These are phyloP conservation scores for Coemansia sp. DNA, from an alignment of 192 early-diverging fungal species.

Conservation along the genomic window DNA sequence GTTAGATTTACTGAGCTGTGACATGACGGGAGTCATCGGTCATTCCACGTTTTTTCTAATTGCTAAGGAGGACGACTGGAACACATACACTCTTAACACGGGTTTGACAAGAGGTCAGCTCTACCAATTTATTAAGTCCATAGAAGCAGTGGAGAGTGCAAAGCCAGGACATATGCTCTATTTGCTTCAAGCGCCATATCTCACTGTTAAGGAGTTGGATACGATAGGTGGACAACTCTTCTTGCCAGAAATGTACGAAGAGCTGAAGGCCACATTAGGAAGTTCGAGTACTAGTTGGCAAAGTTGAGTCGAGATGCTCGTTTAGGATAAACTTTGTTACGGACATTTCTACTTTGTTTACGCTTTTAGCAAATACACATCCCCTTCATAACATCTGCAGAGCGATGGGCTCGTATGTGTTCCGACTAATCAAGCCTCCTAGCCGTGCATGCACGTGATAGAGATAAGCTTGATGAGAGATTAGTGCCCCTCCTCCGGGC, in stretches of 20 bases:
- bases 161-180: not conserved
- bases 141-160: not conserved
- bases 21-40: not conserved
- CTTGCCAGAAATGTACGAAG: not conserved
- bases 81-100: not conserved
- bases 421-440: not conserved
- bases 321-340: not conserved
- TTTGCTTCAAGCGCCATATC: not conserved
- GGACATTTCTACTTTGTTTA: not conserved
- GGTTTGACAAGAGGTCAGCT: not conserved
- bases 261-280: not conserved
- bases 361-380: not conserved
- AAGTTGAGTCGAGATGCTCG: not conserved
- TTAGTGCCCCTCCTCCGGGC: not conserved
- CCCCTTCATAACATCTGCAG: not conserved
- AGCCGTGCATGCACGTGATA: not conserved
- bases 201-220: not conserved
- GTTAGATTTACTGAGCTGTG: not conserved
- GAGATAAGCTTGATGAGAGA: constrained; percentile 10
- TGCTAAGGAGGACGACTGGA: not conserved
- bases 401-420: not conserved
- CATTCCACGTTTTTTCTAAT: not conserved
- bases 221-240: not conserved
- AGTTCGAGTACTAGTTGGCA: not conserved
- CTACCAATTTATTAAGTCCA: not conserved